phyloP scores from a whole-genome alignment of 352 stramenopile species.

The Globisporangium barbulae region DNA sequence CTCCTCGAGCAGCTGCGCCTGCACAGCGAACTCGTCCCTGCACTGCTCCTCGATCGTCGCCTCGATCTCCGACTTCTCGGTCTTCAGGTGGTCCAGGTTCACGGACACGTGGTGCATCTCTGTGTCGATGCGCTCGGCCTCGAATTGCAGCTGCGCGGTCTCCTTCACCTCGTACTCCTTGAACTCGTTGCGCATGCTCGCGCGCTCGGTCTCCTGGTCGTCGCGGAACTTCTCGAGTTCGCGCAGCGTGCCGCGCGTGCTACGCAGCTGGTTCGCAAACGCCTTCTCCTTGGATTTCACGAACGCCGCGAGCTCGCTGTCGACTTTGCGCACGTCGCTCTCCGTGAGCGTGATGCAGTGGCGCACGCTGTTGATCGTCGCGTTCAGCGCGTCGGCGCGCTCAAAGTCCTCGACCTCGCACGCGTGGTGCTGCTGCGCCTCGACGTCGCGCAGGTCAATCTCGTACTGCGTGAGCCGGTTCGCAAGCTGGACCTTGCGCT shows the following conservation, averaged over 20 bases:
- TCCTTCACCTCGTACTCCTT: conserved; percentile 65
- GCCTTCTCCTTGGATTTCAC: conserved; percentile 77
- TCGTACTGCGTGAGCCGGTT: conserved; percentile 78
- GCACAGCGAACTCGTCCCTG: conserved; percentile 53
- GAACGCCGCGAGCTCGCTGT: conserved; percentile 66
- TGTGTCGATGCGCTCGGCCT: conserved; percentile 68
- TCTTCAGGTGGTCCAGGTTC: conserved; percentile 62
- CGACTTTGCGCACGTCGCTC: conserved; percentile 74
- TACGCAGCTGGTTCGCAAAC: conserved; percentile 74
- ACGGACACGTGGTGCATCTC: conserved; percentile 75
- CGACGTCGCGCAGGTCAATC: conserved; percentile 73
- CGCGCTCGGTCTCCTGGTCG: conserved; percentile 58
- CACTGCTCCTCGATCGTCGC: conserved; percentile 75
- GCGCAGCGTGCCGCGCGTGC: conserved; percentile 62
- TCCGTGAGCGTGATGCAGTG: conserved; percentile 80
- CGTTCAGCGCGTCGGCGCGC: conserved; percentile 75
- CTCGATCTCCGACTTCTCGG: conserved; percentile 78
- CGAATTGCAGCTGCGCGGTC: conserved; percentile 76
- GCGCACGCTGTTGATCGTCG: conserved; percentile 75
- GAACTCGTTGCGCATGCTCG: conserved; percentile 43
- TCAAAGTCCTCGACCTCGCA: conserved; percentile 85
- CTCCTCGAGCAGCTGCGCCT: conserved; percentile 51
- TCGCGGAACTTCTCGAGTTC: conserved; percentile 77
- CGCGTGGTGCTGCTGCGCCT: conserved; percentile 77
- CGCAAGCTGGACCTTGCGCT: conserved; percentile 58